phyloP scores from a whole-genome alignment of 805 yeast genomes.

The Maudiozyma serrabonitensis region DNA sequence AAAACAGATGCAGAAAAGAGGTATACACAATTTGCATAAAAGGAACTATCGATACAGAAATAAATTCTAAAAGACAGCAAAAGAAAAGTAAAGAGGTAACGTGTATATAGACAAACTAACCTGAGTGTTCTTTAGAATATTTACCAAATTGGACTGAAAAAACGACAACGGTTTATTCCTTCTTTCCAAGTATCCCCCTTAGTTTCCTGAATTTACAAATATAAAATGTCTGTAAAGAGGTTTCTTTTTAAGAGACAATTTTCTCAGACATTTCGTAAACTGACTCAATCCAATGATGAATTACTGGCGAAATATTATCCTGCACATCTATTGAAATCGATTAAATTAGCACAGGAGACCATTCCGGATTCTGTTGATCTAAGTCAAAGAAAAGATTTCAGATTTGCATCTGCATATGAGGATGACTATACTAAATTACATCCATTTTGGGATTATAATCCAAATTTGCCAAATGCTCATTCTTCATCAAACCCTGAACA shows the following conservation, averaged over 20 bases:
- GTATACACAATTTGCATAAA: too few relatives aligned
- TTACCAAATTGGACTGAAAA: too few relatives aligned
- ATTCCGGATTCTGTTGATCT: slow-evolving; percentile 34
- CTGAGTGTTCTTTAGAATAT: too few relatives aligned
- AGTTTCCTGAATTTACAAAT: background rate
- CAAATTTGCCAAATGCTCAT: slow-evolving; percentile 23
- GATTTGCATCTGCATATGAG: slow-evolving; percentile 58
- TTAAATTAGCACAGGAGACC: slow-evolving; percentile 67
- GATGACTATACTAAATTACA: slow-evolving; percentile 67
- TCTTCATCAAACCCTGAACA: slow-evolving; percentile 15
- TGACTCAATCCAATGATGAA: slow-evolving; percentile 22
- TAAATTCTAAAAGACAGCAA: too few relatives aligned
- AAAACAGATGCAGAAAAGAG: too few relatives aligned
- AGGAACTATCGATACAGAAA: too few relatives aligned
- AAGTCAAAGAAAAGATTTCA: background rate
- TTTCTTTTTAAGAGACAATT: slow-evolving; percentile 17
- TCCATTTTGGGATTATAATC: slow-evolving; percentile 60
- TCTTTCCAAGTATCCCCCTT: too few relatives aligned
- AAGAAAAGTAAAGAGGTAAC: too few relatives aligned
- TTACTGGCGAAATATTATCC: slow-evolving; percentile 65
- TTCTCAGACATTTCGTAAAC: slow-evolving; percentile 8
- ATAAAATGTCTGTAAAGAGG: background rate
- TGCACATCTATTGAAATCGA: slow-evolving; percentile 70
- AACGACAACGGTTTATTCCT: too few relatives aligned
- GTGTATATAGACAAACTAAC: too few relatives aligned